Base-by-base conservation (phyloP, 306 rosid genomes). In the Vigna unguiculata region DNA sequence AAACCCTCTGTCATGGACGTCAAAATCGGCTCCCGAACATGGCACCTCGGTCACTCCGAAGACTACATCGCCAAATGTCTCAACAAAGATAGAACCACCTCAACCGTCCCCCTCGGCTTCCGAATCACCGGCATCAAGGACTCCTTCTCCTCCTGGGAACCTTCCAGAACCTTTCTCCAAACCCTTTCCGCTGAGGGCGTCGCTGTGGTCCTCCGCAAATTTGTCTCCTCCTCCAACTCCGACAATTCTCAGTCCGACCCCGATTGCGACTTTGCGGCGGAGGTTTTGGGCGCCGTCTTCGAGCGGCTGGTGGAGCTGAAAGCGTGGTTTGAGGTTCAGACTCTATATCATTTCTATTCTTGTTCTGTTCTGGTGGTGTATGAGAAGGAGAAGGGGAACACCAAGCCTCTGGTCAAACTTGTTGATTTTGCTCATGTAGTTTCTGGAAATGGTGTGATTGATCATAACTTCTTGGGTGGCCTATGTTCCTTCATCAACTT, bases 401-500 rank as follows among this genome's bases (percentile, higher is more conserved):
- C 78, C n/a, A 70, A 49, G 49, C 76, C 86, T 34, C 48, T 64
- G 12, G 74, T 95, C 57, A 89, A 89, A 80, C 96, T 95, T 0
- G 73, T 95, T 63, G 98, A 92, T 79, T 92, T 95, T 77, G 98
- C 97, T 0, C 97, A 95, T 65, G 92, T 88, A 0, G 58, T 76
- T 5, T 90, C 88, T 9, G 93, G 86, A 5, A 75, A 72, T 3
- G 97, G 92, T 46, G 87, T 62, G 28, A 92, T 94, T 54, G 98
- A 94, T 85, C 97, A 92, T 84, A 94, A 94, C 76, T 94, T 90
- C 88, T 82, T 92, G 79, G 98, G 98, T 4, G 98, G 98, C 19
- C 95, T 94, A n/a, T 95, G 93, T 79, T 90, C 96, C 79, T 88
- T 95, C 58, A 92, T 95, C 17, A 86, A 89, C 85, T 84, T 89